Conservation (phyloP, 1,139 yeast genomes). For the Geotrichum siamense region DNA sequence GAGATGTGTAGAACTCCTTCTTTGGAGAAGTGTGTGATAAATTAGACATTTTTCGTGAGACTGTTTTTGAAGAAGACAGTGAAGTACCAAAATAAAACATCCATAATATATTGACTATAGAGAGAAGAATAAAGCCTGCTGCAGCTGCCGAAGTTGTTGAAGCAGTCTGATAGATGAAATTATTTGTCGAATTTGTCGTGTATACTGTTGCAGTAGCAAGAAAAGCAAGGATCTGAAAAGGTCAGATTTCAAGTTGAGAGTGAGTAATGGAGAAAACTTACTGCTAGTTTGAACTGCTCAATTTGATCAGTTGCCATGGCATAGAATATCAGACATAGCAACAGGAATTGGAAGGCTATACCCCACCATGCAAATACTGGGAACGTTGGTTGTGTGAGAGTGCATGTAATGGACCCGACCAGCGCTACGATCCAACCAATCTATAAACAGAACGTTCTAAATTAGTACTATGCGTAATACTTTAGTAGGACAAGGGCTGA, state of each 20-base stretch:
- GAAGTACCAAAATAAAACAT: slow-evolving; percentile 64
- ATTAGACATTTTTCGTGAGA: background rate
- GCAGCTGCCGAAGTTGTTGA: slow-evolving; percentile 75
- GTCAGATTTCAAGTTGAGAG: slow-evolving; percentile 7
- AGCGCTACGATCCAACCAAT: slow-evolving; percentile 74
- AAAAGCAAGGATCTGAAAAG: slow-evolving; percentile 12
- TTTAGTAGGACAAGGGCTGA: background rate
- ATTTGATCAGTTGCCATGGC: slow-evolving; percentile 62
- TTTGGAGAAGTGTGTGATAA: background rate
- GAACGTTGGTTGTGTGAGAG: slow-evolving; percentile 37
- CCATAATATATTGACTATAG: slow-evolving; percentile 71
- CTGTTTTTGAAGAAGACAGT: background rate
- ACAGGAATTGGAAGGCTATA: slow-evolving; percentile 65
- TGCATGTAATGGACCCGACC: slow-evolving; percentile 72
- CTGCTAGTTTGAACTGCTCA: slow-evolving; percentile 61
- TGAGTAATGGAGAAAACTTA: slow-evolving; percentile 22
- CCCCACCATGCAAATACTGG: slow-evolving; percentile 98
- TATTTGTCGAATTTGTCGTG: slow-evolving; percentile 74
- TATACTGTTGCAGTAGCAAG: slow-evolving; percentile 62
- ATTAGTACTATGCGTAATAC: background rate
- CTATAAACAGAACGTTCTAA: slow-evolving; percentile 12
- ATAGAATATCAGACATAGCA: slow-evolving; percentile 49
- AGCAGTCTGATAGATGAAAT: slow-evolving; percentile 58
- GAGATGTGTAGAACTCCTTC: background rate
- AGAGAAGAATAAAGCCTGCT: slow-evolving; percentile 79